Evolutionary conservation across 345 rosid genomes (phyloP).

Genomic region (Eucalyptus virginea): DNA sequence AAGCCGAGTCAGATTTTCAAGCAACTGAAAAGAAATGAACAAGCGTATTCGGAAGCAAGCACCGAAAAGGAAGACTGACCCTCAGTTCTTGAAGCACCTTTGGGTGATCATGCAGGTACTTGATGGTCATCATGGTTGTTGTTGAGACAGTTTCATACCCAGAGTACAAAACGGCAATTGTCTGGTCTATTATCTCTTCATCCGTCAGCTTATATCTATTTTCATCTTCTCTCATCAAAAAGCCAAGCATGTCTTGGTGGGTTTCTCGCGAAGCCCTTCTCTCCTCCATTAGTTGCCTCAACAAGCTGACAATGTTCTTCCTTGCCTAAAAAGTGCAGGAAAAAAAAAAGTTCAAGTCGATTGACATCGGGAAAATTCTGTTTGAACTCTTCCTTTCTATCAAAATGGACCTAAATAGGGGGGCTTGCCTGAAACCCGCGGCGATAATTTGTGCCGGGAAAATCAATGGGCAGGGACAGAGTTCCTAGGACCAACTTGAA

Average conservation of each 20-base stretch:
- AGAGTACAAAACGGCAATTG: constrained; percentile 56
- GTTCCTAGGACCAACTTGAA: constrained; percentile 68
- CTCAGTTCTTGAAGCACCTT: constrained; percentile 50
- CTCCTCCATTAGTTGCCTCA: constrained; percentile 29
- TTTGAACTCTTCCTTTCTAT: not conserved
- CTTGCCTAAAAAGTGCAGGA: constrained; percentile 26
- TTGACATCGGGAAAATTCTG: not conserved
- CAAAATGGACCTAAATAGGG: not conserved
- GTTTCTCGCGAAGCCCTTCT: constrained; percentile 34
- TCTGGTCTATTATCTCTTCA: constrained; percentile 64
- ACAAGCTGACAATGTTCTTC: constrained; percentile 26
- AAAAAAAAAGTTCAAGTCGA: not conserved
- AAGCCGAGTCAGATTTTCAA: not conserved
- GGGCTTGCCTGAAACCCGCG: constrained; percentile 49
- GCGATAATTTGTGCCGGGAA: constrained; percentile 69
- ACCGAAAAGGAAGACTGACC: constrained; percentile 14
- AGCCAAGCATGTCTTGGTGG: constrained; percentile 61
- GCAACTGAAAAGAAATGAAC: not conserved
- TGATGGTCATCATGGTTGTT: constrained; percentile 76
- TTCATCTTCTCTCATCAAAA: constrained; percentile 36
- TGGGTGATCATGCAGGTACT: constrained; percentile 70
- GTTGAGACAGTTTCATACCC: constrained; percentile 81
- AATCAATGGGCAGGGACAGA: constrained; percentile 60
- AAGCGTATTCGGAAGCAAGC: not conserved
- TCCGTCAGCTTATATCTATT: constrained; percentile 32